Base-by-base conservation (phyloP, 331 rosid species). In the Arachis monticola region DNA sequence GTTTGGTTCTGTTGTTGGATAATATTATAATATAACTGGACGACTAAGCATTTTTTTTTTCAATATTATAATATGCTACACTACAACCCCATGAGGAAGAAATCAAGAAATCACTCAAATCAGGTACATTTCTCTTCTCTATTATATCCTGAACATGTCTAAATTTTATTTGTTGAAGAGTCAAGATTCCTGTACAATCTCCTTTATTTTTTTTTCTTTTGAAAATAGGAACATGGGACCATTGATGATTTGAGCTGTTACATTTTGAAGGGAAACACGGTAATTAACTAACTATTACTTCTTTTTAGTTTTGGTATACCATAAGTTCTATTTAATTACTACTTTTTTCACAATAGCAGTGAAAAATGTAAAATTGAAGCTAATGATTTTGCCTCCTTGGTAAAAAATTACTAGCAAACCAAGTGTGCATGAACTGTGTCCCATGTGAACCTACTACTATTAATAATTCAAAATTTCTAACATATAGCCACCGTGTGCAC, bases 391-490 rank as follows among this genome's bases (percentile, higher is more conserved):
- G 62, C n/a, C 42, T 1, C 52, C 7, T 67, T n/a, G 55, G 79
- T 79, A 74, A 67, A 74, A 66, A 74, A 63, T 17, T 38, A 38
- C 41, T 38, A 38, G 41, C 44, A 7, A 8, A 42, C 42, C 17
- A 5, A 44, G 69, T n/a, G 8, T 75, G 31, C 38, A 40, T 70
- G 60, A 75, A 75, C 48, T 40, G 44, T 67, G 38, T 47, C 62
- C 79, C 84, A 76, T 76, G 79, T 83, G 84, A 79, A 60, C 57
- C 75, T 52, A 69, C 56, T 70, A 38, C 5, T 38, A 38, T 38
- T 38, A 38, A 38, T 38, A 48, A 22, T 46, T 48, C n/a, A 50
- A 10, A 35, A 63, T 68, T 42, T 41, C 38, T 53, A 50, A 10
- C n/a, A 2, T 7, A 47, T 47, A 64, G 57, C 73, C 45, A 11